Evolutionary conservation across 306 rosid genomes (phyloP).

Genomic region (Crataegus laevigata): DNA sequence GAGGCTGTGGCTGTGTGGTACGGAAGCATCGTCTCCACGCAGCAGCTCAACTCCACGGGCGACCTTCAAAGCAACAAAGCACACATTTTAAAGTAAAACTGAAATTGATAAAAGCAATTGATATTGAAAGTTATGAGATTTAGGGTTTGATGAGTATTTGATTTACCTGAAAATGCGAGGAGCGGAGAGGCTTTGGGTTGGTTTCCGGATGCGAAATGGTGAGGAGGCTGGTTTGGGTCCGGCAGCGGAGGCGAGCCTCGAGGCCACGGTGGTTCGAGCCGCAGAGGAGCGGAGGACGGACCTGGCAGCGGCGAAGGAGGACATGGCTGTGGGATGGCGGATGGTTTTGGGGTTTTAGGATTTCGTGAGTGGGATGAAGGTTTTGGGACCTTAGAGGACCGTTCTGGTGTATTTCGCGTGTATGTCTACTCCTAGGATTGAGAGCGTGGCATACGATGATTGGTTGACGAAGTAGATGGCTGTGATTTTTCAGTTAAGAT

Average conservation of each 20-base stretch:
- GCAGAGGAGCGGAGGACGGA: conserved; percentile 64
- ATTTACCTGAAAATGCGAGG: conserved; percentile 58
- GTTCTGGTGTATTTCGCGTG: not conserved
- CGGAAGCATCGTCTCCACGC: conserved; percentile 80
- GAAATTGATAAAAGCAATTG: not conserved
- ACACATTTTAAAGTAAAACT: not conserved
- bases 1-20: conserved; percentile 87
- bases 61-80: conserved; percentile 30
- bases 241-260: conserved; percentile 41
- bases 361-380: not conserved
- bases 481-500: not conserved
- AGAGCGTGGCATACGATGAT: not conserved
- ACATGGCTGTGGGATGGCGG: conserved; percentile 29
- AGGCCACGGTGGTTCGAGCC: conserved; percentile 22
- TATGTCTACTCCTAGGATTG: not conserved
- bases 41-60: conserved; percentile 72
- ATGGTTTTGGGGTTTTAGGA: not conserved
- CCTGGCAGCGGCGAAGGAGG: conserved; percentile 67
- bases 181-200: conserved; percentile 46
- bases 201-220: conserved; percentile 43
- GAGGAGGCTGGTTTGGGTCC: conserved; percentile 37
- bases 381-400: conserved; percentile 11
- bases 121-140: not conserved
- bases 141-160: not conserved
- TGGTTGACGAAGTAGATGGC: not conserved